Conservation (phyloP, 768 basidiomycete genomes). For the Podaxis sp. region DNA sequence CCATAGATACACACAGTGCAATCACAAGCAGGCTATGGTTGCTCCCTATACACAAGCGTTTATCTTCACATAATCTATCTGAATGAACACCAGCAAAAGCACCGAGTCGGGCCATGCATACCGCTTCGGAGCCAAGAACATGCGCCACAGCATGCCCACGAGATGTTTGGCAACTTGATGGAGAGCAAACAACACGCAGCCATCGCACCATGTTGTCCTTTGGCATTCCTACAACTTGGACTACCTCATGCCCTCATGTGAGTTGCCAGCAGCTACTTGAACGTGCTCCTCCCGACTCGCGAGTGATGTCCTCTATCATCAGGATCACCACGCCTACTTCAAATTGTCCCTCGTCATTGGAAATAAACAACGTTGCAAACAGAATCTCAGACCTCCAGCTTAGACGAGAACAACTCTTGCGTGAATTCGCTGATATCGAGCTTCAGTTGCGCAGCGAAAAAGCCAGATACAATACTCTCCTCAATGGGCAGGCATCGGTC, state of each 20-base stretch:
- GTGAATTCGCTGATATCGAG: conserved; percentile 34
- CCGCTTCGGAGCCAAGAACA: no score
- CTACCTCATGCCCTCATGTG: background rate
- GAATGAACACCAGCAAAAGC: no score
- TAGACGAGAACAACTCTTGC: conserved; percentile 30
- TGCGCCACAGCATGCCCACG: background rate
- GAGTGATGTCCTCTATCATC: background rate
- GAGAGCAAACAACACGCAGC: background rate
- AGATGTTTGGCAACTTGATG: background rate
- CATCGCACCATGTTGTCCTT: background rate
- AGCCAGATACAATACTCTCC: conserved; percentile 32
- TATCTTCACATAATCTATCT: no score
- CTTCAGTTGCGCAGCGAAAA: conserved; percentile 29
- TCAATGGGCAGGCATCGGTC: conserved; percentile 34
- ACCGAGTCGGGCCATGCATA: no score
- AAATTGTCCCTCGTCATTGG: background rate
- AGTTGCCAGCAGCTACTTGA: background rate
- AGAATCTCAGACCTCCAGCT: conserved; percentile 27
- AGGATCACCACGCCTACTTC: background rate
- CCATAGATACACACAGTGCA: no score
- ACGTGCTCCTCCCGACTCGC: background rate
- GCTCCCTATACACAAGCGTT: background rate
- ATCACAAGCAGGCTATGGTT: background rate
- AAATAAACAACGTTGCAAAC: conserved; percentile 6
- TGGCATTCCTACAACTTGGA: background rate